A percentile compares a stretch with the other conserved stretches of the same genome.
Conservation (phyloP, 73 alveolate species). For the Strombidium stylifer region DNA sequence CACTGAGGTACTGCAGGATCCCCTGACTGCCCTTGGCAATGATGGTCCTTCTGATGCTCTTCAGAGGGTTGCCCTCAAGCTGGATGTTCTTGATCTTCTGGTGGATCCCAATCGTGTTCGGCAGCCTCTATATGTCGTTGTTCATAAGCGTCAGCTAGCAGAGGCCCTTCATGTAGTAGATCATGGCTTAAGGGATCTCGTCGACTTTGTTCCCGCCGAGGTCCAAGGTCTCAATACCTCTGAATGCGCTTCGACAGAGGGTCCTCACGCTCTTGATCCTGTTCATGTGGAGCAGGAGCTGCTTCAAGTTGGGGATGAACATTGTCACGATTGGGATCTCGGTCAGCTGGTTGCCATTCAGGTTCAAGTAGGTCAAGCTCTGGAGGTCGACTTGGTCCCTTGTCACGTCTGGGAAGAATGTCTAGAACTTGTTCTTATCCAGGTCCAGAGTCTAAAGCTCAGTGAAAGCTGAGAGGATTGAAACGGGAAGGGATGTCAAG, state of each 20-base stretch:
- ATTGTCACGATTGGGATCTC: slow-evolving; percentile 19
- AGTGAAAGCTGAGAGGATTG: slow-evolving; percentile 1
- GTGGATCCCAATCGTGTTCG: slow-evolving; percentile 38
- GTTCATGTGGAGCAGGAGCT: slow-evolving; percentile 50
- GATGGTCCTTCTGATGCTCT: slow-evolving; percentile 84
- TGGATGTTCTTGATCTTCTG: slow-evolving; percentile 59
- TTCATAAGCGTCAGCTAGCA: slow-evolving; percentile 27
- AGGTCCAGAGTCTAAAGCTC: slow-evolving; percentile 20
- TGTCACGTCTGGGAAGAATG: slow-evolving; percentile 31
- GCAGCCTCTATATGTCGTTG: slow-evolving; percentile 42
- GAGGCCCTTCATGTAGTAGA: slow-evolving; percentile 26
- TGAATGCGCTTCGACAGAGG: slow-evolving; percentile 41
- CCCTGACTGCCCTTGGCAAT: slow-evolving; percentile 88
- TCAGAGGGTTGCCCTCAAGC: slow-evolving; percentile 96
- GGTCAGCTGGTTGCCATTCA: slow-evolving; percentile 26
- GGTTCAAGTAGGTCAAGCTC: slow-evolving; percentile 20
- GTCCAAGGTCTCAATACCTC: slow-evolving; percentile 38
- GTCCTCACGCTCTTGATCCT: slow-evolving; percentile 26
- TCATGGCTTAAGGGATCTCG: slow-evolving; percentile 42
- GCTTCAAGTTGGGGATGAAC: slow-evolving; percentile 26
- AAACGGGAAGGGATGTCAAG: slow-evolving; percentile 21
- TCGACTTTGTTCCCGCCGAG: slow-evolving; percentile 42
- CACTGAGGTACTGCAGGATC: slow-evolving; percentile 79
- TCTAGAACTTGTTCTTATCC: slow-evolving; percentile 6
- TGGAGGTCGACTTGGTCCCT: slow-evolving; percentile 13